Evolutionary conservation across 768 basidiomycete species (phyloP).

Genomic region (Steccherinum ochraceum): DNA sequence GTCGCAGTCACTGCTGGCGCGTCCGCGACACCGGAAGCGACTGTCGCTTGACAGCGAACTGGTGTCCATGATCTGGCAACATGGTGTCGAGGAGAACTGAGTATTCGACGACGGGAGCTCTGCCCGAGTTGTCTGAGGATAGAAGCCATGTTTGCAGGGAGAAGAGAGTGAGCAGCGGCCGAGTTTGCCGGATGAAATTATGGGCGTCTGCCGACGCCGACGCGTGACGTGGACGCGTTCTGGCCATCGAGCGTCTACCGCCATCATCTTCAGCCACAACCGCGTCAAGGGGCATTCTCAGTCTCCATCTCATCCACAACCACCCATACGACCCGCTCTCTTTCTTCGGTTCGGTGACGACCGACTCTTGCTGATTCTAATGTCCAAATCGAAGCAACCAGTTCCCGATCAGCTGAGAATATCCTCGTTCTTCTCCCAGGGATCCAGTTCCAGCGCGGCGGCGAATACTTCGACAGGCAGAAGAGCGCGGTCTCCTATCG

Average conservation of each 20-base stretch:
- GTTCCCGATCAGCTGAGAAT: constrained; percentile 28
- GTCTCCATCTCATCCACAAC: too few species aligned
- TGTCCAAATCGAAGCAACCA: not conserved
- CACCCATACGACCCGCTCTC: too few species aligned
- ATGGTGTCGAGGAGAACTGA: not conserved
- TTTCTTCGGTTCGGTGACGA: too few species aligned
- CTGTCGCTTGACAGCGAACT: constrained; percentile 5
- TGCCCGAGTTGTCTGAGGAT: not conserved
- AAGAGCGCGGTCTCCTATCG: constrained; percentile 35
- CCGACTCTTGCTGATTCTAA: too few species aligned
- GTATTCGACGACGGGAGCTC: not conserved
- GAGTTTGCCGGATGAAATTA: not conserved
- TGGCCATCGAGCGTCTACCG: not conserved
- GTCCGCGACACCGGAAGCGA: constrained; percentile 7
- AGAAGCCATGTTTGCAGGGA: not conserved
- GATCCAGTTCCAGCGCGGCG: not conserved
- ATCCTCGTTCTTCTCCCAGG: constrained; percentile 35
- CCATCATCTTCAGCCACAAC: not conserved
- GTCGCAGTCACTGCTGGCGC: constrained; percentile 6
- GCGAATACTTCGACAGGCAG: constrained; percentile 20
- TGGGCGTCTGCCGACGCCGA: not conserved
- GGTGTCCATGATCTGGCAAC: not conserved
- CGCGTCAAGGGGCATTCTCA: too few species aligned
- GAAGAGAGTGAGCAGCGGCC: not conserved
- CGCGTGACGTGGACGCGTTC: not conserved